phyloP scores from a whole-genome alignment of 306 rosid species.

The Senna siamea region DNA sequence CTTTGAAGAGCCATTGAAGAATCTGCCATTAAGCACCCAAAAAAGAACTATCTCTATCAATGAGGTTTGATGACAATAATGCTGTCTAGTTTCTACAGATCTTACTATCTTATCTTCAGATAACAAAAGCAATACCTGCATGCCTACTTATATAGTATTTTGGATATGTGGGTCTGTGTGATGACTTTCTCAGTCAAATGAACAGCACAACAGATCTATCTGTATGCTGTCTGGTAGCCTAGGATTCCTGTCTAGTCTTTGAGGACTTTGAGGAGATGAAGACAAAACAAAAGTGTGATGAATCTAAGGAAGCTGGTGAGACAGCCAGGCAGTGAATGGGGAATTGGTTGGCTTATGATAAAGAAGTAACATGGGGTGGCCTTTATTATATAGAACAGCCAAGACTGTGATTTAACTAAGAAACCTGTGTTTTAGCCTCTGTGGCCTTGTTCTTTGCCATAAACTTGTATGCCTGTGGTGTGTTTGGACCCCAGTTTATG shows the following conservation, averaged over 20 bases:
- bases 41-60: conserved; percentile 35
- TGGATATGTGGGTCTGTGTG: conserved; percentile 28
- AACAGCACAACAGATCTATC: conserved; percentile 65
- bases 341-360: conserved; percentile 67
- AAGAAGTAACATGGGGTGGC: conserved; percentile 63
- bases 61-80: conserved; percentile 41
- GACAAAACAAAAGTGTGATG: conserved; percentile 64
- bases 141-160: conserved; percentile 34
- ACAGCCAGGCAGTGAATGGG: conserved; percentile 78
- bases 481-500: conserved; percentile 34
- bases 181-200: conserved; percentile 57
- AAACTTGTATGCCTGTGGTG: conserved; percentile 46
- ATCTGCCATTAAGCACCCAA: conserved; percentile 50
- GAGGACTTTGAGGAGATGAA: conserved; percentile 54
- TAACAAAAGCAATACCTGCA: conserved; percentile 49
- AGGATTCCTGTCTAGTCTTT: conserved; percentile 74
- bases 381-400: conserved; percentile 46
- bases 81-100: conserved; percentile 33
- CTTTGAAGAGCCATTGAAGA: conserved; percentile 63
- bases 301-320: conserved; percentile 72
- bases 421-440: conserved; percentile 41
- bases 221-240: conserved; percentile 61
- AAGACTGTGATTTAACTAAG: conserved; percentile 30
- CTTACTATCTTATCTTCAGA: conserved; percentile 36
- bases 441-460: conserved; percentile 55